A percentile compares a stretch with the other conserved stretches of the same genome.
Conservation (phyloP, 208 protist species). For the Acanthamoeba healyi region DNA sequence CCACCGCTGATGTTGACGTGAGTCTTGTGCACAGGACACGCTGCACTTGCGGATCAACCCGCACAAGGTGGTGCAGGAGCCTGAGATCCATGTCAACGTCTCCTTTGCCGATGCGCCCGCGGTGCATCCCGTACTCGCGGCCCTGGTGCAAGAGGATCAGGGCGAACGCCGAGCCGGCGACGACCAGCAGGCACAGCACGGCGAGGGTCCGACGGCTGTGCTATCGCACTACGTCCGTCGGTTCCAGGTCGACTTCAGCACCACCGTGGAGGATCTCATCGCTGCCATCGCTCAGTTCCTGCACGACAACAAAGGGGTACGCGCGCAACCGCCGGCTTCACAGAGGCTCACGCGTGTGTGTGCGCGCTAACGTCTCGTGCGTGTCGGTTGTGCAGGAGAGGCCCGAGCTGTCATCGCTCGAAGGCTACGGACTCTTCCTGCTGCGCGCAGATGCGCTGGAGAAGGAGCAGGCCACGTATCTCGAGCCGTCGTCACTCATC, state of each 20-base stretch:
- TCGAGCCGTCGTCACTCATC: neutral
- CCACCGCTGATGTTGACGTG: neutral
- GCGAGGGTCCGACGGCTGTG: neutral
- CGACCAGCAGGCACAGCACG: neutral
- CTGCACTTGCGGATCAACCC: slow-evolving; percentile 53
- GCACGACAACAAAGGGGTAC: neutral
- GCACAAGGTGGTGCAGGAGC: slow-evolving; percentile 38
- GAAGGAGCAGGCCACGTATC: neutral
- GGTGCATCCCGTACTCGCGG: neutral
- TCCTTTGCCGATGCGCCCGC: neutral
- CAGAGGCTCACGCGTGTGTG: no score
- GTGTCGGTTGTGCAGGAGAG: neutral
- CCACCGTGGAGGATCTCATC: slow-evolving; percentile 24
- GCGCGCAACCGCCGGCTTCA: no score
- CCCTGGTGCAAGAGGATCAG: neutral
- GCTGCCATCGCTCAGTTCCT: neutral
- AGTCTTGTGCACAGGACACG: neutral
- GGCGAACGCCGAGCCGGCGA: neutral
- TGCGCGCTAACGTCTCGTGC: no score
- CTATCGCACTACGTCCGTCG: neutral
- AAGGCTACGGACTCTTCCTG: slow-evolving; percentile 6
- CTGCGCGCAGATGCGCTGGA: slow-evolving; percentile 6
- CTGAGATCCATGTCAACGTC: slow-evolving; percentile 2
- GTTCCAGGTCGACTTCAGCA: slow-evolving; percentile 24
- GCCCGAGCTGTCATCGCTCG: neutral